A percentile compares a stretch with the other conserved stretches of the same genome.
Conservation (phyloP, 495 filamentous ascomycete species). For the Lophiostoma macrostomum region DNA sequence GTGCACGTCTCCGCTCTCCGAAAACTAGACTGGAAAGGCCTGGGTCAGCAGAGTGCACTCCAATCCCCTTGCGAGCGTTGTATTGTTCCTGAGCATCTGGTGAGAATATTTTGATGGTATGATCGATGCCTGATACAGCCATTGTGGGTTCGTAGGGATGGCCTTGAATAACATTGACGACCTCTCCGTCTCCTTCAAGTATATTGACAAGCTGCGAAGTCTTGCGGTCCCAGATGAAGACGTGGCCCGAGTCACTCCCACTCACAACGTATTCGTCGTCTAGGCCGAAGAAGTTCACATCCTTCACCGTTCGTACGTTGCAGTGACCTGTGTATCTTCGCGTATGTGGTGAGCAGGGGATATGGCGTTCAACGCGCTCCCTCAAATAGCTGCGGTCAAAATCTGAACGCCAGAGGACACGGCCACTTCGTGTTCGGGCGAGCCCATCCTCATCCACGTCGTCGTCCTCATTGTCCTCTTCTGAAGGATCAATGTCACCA, state of each 20-base stretch:
- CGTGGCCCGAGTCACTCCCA: slow-evolving; percentile 64
- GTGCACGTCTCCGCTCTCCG: slow-evolving; percentile 15
- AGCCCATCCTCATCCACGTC: slow-evolving; percentile 41
- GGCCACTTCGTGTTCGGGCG: slow-evolving; percentile 40
- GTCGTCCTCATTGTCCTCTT: slow-evolving; percentile 40
- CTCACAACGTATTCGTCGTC: slow-evolving; percentile 74
- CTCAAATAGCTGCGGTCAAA: slow-evolving; percentile 43
- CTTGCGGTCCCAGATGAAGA: slow-evolving; percentile 71
- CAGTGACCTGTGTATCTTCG: slow-evolving; percentile 64
- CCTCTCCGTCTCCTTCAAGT: slow-evolving; percentile 67
- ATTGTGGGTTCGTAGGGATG: slow-evolving; percentile 72
- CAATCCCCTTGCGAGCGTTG: slow-evolving; percentile 55
- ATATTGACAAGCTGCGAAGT: slow-evolving; percentile 64
- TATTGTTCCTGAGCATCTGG: slow-evolving; percentile 59
- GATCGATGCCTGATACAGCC: slow-evolving; percentile 69
- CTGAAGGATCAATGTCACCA: slow-evolving; percentile 39
- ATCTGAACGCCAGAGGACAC: slow-evolving; percentile 41
- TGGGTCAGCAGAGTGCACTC: slow-evolving; percentile 45
- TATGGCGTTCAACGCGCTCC: slow-evolving; percentile 50
- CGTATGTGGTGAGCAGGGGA: slow-evolving; percentile 58
- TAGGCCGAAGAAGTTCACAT: slow-evolving; percentile 69
- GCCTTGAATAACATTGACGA: slow-evolving; percentile 71
- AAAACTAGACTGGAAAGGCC: slow-evolving; percentile 42
- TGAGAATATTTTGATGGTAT: slow-evolving; percentile 74
- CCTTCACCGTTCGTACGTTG: slow-evolving; percentile 73